Evolutionary conservation across 495 filamentous ascomycete species (phyloP).

Genomic region (Neurospora discreta): DNA sequence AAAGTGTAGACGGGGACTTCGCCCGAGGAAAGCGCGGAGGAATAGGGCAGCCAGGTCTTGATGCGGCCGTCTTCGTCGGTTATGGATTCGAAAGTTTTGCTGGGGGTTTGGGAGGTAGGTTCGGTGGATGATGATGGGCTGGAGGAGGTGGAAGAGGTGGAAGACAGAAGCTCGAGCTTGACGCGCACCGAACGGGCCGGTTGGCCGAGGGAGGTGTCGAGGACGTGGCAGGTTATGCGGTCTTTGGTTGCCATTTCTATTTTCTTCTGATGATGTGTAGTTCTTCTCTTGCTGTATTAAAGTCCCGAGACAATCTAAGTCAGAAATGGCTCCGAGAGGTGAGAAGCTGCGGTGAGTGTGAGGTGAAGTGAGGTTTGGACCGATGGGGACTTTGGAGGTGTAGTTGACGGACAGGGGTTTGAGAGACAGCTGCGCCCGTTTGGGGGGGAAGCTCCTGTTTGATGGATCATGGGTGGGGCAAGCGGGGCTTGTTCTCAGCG

Average conservation of each 20-base stretch:
- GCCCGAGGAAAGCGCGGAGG: constrained; percentile 29
- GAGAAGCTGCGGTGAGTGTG: background rate
- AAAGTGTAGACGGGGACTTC: constrained; percentile 43
- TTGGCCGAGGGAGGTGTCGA: constrained; percentile 46
- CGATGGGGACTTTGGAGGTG: background rate
- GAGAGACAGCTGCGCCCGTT: background rate
- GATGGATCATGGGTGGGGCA: background rate
- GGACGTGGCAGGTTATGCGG: constrained; percentile 51
- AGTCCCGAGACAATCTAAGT: background rate
- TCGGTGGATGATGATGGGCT: background rate
- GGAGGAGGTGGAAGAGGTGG: constrained; percentile 38
- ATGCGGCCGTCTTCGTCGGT: constrained; percentile 87
- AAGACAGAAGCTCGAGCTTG: constrained; percentile 56
- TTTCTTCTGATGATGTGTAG: background rate
- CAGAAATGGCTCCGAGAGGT: background rate
- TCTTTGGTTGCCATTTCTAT: constrained; percentile 29
- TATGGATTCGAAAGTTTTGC: constrained; percentile 48
- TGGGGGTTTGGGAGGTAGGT: constrained; percentile 13
- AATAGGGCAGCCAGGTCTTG: constrained; percentile 56
- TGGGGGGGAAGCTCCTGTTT: background rate
- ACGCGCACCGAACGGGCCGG: constrained; percentile 74
- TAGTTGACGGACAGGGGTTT: background rate
- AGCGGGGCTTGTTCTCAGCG: background rate
- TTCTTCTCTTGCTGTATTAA: background rate
- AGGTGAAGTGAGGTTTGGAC: background rate